Evolutionary conservation across 163 green algal species (phyloP), one percentile per base, ranked within the genome.

Genomic region (Scenedesmus sp.): DNA sequence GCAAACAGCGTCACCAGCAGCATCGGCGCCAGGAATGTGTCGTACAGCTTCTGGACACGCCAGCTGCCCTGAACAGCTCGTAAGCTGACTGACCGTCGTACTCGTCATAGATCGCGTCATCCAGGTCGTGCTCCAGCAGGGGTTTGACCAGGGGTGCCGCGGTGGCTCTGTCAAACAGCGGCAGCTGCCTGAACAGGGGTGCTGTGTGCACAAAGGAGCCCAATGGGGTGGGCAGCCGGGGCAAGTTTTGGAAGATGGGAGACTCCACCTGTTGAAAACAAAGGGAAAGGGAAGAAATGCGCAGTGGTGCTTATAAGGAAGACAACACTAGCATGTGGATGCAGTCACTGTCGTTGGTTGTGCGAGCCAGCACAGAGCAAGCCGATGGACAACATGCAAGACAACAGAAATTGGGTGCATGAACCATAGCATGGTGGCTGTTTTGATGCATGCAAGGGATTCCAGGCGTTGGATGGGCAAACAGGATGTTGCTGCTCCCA

Each of bases 1-100:
- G 97, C 97, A 95, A 99, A 99, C 10, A 99, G 95, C 2, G 95
- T 97, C 26, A 97, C 96, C 72, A 99, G 96, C 87, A 99, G 94
- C 78, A 98, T 96, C 24, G 97, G 97, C 76, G 98, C 96, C 83
- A 99, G 92, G 81, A 99, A 99, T 30, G 96, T 93, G 2, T 96
- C 90, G 90, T 99, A 99, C 56, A 98, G 93, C 15, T 90, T 81
- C 37, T 59, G 12, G 94, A 96, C 13, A 98, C 96, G 22, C 97
- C 96, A n/a, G 89, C 87, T 12, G 43, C 95, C 72, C 81, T 93
- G 87, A 96, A 96, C 20, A 96, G 88, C 1, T 89, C 83, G 46
- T 90, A 85, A 1, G 89, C 89, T 0, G 89, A 92, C 82, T 84
- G 83, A 40, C 72, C 26, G 83, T 92, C 89, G 43, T 95, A 95